Conservation (phyloP, 192 early-diverging fungal species). For the Umbelopsis sp. region DNA sequence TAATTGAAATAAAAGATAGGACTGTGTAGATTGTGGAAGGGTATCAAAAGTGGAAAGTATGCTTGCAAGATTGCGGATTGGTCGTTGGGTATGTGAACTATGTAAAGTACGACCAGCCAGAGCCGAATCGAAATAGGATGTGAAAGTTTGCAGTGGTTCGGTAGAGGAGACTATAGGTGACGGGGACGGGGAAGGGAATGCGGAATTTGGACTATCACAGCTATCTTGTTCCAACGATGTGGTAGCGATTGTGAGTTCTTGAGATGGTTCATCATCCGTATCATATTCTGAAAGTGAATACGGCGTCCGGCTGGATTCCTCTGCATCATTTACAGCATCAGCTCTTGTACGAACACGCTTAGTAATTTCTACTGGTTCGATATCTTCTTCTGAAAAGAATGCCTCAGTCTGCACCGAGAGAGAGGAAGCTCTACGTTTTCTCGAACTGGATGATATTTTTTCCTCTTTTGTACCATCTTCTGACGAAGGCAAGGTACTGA, state of each 20-base stretch:
- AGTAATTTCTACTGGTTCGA: not conserved
- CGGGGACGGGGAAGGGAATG: conserved; percentile 50
- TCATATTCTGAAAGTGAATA: conserved; percentile 9
- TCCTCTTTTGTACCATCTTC: conserved; percentile 2
- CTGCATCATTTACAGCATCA: not conserved
- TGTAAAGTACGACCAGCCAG: conserved; percentile 21
- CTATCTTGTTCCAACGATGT: conserved; percentile 6
- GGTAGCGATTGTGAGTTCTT: conserved; percentile 22
- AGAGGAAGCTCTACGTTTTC: not conserved
- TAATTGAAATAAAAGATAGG: conserved; percentile 88
- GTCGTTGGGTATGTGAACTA: conserved; percentile 30
- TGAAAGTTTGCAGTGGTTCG: conserved; percentile 13
- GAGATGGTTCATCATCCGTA: conserved; percentile 11
- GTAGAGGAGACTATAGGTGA: conserved; percentile 43
- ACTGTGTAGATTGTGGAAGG: conserved; percentile 74
- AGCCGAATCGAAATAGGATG: conserved; percentile 20
- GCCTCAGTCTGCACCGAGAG: not conserved
- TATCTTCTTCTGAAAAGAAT: not conserved
- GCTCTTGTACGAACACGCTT: conserved; percentile 3
- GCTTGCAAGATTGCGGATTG: conserved; percentile 36
- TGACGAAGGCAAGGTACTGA: not conserved
- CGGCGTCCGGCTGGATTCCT: conserved; percentile 15
- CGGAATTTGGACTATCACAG: conserved; percentile 19
- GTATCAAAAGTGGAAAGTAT: conserved; percentile 81
- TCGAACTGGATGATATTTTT: not conserved